Conservation (phyloP, 1,284 basidiomycete genomes). For the Fomitopsis schrenkii region DNA sequence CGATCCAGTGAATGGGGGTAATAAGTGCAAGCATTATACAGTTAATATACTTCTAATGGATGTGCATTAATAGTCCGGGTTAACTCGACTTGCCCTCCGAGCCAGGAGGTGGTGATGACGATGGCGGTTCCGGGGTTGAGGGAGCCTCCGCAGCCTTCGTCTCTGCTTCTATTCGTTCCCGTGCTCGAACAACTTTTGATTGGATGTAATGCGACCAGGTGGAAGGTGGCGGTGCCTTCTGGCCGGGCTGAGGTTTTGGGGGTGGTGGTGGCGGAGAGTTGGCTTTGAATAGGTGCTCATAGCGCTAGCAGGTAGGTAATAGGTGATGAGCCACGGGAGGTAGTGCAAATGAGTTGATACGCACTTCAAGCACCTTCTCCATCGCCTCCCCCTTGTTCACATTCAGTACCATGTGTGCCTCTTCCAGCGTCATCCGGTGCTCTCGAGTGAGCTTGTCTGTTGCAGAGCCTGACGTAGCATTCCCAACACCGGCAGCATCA, state of each 20-base stretch:
- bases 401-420: conserved; percentile 94
- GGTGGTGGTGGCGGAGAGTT: conserved; percentile 71
- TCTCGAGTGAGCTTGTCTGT: conserved; percentile 79
- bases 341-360: conserved; percentile 16
- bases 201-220: conserved; percentile 88
- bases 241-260: conserved; percentile 36
- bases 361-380: conserved; percentile 72
- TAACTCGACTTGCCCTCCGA: conserved; percentile 2
- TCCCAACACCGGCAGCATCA: conserved; percentile 68
- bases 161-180: conserved; percentile 93
- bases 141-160: conserved; percentile 33
- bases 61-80: background rate
- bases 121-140: conserved; percentile 14
- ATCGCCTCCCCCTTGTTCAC: conserved; percentile 72
- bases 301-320: conserved; percentile 56
- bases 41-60: background rate
- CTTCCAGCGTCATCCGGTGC: conserved; percentile 93
- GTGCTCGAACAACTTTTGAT: conserved; percentile 93
- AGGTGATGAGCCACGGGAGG: background rate
- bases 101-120: conserved; percentile 9
- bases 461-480: conserved; percentile 67
- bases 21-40: conserved; percentile 5
- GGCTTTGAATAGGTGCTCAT: conserved; percentile 89
- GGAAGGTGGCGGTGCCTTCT: conserved; percentile 39
- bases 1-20: conserved; percentile 6